phyloP scores from a whole-genome alignment of 495 filamentous ascomycete species.

The Rostrohypoxylon terebratum region DNA sequence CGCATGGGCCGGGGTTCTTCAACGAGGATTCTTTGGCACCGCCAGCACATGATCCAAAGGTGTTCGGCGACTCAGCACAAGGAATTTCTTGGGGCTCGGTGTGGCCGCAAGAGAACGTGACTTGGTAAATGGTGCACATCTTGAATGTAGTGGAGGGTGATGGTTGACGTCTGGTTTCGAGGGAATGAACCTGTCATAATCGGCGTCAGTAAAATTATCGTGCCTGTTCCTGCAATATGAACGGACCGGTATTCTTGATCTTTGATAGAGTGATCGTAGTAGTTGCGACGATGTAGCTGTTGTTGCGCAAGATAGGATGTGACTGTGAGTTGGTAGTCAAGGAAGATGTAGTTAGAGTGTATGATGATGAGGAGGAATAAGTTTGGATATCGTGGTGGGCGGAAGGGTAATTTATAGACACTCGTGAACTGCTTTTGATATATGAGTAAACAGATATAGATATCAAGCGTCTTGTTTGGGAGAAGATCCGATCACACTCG shows the following conservation, averaged over 20 bases:
- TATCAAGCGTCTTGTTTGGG: constrained; percentile 38
- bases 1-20: constrained; percentile 17
- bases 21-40: background rate
- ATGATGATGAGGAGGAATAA: constrained; percentile 31
- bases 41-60: constrained; percentile 16
- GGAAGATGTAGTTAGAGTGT: constrained; percentile 23
- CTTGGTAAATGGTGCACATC: constrained; percentile 35
- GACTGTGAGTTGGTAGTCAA: constrained; percentile 10
- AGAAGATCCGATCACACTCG: constrained; percentile 21
- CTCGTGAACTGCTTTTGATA: constrained; percentile 22
- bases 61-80: constrained; percentile 41
- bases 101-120: constrained; percentile 39
- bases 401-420: constrained; percentile 38
- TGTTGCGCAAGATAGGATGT: constrained; percentile 6
- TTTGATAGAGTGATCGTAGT: constrained; percentile 3
- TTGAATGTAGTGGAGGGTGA: constrained; percentile 5
- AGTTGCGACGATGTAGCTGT: constrained; percentile 2
- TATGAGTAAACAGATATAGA: constrained; percentile 29
- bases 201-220: constrained; percentile 9
- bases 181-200: constrained; percentile 12
- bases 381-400: constrained; percentile 33
- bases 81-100: background rate
- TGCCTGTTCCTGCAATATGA: background rate
- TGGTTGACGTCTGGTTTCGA: background rate
- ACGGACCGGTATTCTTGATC: constrained; percentile 22